Evolutionary conservation across 805 yeast species (phyloP).

Genomic region (Metschnikowia santaceciliae): DNA sequence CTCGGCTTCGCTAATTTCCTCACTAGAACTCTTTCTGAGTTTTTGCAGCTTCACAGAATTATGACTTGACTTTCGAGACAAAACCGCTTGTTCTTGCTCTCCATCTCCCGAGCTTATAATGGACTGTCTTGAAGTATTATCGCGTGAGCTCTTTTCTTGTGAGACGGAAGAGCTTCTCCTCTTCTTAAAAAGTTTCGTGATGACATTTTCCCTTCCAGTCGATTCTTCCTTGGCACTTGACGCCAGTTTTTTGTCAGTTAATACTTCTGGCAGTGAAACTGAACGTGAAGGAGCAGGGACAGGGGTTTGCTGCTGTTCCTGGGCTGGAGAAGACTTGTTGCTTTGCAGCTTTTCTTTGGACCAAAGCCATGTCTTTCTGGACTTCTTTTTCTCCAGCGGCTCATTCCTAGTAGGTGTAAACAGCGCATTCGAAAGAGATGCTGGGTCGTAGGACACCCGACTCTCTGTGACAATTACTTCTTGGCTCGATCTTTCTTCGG

Average conservation of each 20-base stretch:
- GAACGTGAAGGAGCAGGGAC: conserved; percentile 25
- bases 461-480: neutral
- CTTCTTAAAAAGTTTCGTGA: conserved; percentile 38
- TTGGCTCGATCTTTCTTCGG: neutral
- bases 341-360: conserved; percentile 20
- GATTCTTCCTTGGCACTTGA: conserved; percentile 6
- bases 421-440: neutral
- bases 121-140: neutral
- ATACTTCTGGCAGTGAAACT: conserved; percentile 36
- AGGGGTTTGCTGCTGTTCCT: neutral
- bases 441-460: neutral
- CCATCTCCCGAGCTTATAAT: neutral
- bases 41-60: neutral
- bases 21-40: neutral
- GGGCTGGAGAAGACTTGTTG: neutral
- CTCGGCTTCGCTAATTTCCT: neutral
- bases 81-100: neutral
- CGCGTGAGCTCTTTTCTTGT: conserved; percentile 6
- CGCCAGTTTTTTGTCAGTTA: conserved; percentile 7
- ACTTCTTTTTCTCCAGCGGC: conserved; percentile 18
- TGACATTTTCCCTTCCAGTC: conserved; percentile 36
- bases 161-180: conserved; percentile 20
- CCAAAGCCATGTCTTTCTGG: conserved; percentile 43
- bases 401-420: neutral
- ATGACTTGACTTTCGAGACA: neutral